Base-by-base conservation (phyloP, 148 eudicot species). In the Fagopyrum esculentum region DNA sequence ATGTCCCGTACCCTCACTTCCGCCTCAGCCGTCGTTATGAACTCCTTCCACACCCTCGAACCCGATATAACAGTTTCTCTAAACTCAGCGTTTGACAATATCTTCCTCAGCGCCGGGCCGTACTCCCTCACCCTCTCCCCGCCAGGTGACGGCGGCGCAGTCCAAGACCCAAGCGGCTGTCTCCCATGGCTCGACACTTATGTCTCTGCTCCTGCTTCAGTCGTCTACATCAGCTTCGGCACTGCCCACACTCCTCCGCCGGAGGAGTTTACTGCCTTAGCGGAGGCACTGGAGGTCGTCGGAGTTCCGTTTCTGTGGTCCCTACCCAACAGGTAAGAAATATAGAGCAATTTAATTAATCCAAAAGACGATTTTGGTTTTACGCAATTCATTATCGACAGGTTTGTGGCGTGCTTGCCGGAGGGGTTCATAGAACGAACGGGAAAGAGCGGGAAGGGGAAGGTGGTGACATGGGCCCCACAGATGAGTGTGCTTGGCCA, bases 381-480 rank as follows among this genome's bases (percentile, higher is more conserved):
- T 22, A 22, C 26, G 26, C 26, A 22, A 22, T 22, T 22, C 40
- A 35, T 35, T 35, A 35, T 35, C 40, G 2, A 35, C 40, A 11
- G 56, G 56, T 51, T 51, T 51, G 12, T 51, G 19, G 9, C 11
- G 30, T 19, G 22, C 63, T 26, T 85, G 60, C 87, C 87, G 3
- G 66, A 64, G 3, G 81, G 81, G 47, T 85, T 85, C 12, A 13
- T 72, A 4, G 79, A 76, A 66, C 48, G 51, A 45, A 80, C 55
- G 5, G 74, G 48, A n/a, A 70, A 51, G 17, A 80, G 72, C 22
- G 85, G 87, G 13, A 61, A 61, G 15, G 68, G 68, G 40, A 77
- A 80, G 77, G 71, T 84, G 6, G 76, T 79, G 54, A 9, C 80
- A 0, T 85, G 85, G 87, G 81, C 69, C 19, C 82, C 85, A n/a